Conservation (phyloP, 768 basidiomycete genomes). For the Tulasnella calospora region DNA sequence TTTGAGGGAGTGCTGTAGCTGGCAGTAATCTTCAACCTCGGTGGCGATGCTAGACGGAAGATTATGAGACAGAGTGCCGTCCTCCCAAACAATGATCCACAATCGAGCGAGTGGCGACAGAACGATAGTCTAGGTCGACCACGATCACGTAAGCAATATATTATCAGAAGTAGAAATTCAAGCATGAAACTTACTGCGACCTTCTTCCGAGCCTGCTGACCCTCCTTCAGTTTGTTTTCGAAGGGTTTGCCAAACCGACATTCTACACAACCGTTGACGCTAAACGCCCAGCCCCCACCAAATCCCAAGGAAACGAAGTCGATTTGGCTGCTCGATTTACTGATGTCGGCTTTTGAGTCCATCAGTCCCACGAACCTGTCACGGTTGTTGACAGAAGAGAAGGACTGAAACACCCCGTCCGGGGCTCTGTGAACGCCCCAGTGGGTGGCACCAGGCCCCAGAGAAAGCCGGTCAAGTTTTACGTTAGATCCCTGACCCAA, state of each 20-base stretch:
- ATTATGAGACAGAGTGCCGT: not conserved
- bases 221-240: not conserved
- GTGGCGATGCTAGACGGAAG: not conserved
- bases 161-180: not conserved
- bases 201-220: not conserved
- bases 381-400: not conserved
- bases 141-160: not conserved
- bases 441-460: not conserved
- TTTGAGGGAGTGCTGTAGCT: not conserved
- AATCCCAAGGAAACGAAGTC: not conserved
- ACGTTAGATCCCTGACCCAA: not conserved
- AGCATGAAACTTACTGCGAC: not conserved
- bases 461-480: not conserved
- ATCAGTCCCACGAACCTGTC: not conserved
- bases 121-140: not conserved
- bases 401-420: not conserved
- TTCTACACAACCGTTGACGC: not conserved
- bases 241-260: not conserved
- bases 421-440: not conserved
- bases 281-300: not conserved
- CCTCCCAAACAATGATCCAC: slow-evolving; percentile 10
- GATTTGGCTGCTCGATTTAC: not conserved
- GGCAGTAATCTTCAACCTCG: not conserved
- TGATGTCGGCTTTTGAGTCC: not conserved
- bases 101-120: not conserved